These are phyloP conservation scores for Hippophae gyantsensis DNA, from an alignment of 306 rosid species.

Conservation along the genomic window DNA sequence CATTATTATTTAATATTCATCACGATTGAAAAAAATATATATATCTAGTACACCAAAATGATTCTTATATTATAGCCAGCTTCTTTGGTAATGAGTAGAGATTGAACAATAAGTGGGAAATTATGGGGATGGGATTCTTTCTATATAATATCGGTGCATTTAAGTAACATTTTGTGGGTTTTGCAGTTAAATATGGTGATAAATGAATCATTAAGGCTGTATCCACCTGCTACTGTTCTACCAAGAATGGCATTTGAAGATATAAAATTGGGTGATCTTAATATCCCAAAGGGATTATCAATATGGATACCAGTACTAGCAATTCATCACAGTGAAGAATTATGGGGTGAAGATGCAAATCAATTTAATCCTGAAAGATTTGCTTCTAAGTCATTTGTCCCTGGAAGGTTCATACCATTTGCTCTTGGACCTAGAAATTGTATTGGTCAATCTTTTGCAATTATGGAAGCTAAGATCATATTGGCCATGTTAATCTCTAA, in stretches of 20 bases:
- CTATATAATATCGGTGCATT: neutral
- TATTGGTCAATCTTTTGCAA: slow-evolving; percentile 78
- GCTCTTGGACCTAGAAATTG: slow-evolving; percentile 86
- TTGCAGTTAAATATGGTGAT: slow-evolving; percentile 85
- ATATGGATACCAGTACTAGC: slow-evolving; percentile 95
- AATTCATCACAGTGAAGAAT: slow-evolving; percentile 76
- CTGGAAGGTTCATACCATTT: slow-evolving; percentile 79
- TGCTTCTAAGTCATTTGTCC: slow-evolving; percentile 50
- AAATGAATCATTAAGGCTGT: slow-evolving; percentile 81
- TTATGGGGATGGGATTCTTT: neutral
- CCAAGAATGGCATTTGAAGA: slow-evolving; percentile 94
- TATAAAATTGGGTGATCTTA: slow-evolving; percentile 63
- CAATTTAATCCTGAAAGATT: slow-evolving; percentile 85
- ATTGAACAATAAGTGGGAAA: slow-evolving; percentile 6
- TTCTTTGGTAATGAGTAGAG: slow-evolving; percentile 10
- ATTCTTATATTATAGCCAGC: neutral
- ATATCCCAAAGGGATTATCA: slow-evolving; percentile 83
- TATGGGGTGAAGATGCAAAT: slow-evolving; percentile 93
- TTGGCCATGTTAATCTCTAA: slow-evolving; percentile 66
- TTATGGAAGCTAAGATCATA: slow-evolving; percentile 92
- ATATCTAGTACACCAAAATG: slow-evolving; percentile 1
- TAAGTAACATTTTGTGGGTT: neutral
- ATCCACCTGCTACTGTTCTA: slow-evolving; percentile 86
- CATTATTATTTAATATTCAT: neutral
- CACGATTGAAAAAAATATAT: neutral